phyloP scores from a whole-genome alignment of 2,329 filamentous ascomycete species.

The Ilyonectria sp. region DNA sequence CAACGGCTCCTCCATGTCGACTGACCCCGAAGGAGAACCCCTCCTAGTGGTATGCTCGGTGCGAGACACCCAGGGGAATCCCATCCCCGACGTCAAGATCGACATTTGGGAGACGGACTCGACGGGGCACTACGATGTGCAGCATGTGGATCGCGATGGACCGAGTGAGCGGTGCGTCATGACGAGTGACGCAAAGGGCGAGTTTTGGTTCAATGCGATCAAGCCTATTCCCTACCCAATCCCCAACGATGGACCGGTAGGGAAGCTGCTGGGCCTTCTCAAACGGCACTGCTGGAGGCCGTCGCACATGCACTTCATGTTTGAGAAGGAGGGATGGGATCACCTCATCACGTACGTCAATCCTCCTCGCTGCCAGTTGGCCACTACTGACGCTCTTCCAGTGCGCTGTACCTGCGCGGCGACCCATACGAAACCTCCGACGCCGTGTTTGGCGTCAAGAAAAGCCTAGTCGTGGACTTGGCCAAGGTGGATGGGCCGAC shows the following conservation, averaged over 20 bases:
- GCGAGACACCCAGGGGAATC: conserved; percentile 72
- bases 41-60: conserved; percentile 78
- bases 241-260: conserved; percentile 87
- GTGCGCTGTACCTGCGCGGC: conserved; percentile 82
- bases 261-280: conserved; percentile 75
- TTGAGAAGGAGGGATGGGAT: conserved; percentile 61
- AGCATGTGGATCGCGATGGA: conserved; percentile 71
- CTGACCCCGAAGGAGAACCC: conserved; percentile 75
- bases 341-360: conserved; percentile 22
- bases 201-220: conserved; percentile 86
- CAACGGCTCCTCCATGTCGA: conserved; percentile 72
- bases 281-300: conserved; percentile 82
- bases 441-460: conserved; percentile 89
- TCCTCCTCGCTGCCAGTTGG: background rate
- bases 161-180: conserved; percentile 50
- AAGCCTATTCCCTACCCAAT: conserved; percentile 89
- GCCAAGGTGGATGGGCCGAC: conserved; percentile 36
- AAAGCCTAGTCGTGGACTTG: conserved; percentile 78
- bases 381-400: conserved; percentile 51
- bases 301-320: conserved; percentile 90
- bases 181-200: conserved; percentile 45
- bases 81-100: conserved; percentile 75
- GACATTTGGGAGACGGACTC: conserved; percentile 87
- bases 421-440: conserved; percentile 88
- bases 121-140: conserved; percentile 83